Conservation (phyloP, 1,139 yeast species). For the Hyphopichia buzzinii region DNA sequence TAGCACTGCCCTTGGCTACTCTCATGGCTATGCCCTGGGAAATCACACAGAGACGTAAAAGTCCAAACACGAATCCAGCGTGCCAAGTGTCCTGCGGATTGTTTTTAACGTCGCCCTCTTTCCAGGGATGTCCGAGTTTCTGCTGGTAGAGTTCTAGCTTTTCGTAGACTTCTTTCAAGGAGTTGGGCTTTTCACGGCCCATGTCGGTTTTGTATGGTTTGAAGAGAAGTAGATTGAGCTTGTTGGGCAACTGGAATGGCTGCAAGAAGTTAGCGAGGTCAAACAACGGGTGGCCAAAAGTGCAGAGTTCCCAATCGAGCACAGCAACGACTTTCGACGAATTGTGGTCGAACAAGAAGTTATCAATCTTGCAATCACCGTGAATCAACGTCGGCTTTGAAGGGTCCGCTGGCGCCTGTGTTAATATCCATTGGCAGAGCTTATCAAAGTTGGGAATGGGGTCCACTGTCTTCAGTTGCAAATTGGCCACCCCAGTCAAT, state of each 20-base stretch:
- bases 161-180: slow-evolving; percentile 20
- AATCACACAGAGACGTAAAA: slow-evolving; percentile 58
- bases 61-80: slow-evolving; percentile 60
- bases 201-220: slow-evolving; percentile 30
- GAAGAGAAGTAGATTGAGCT: slow-evolving; percentile 28
- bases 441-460: slow-evolving; percentile 50
- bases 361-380: slow-evolving; percentile 70
- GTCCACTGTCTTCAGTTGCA: slow-evolving; percentile 52
- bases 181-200: slow-evolving; percentile 36
- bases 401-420: slow-evolving; percentile 49
- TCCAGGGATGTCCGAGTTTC: slow-evolving; percentile 35
- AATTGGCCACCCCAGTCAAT: slow-evolving; percentile 42
- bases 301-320: slow-evolving; percentile 69
- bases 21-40: slow-evolving; percentile 70
- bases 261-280: slow-evolving; percentile 63
- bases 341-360: slow-evolving; percentile 52
- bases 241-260: slow-evolving; percentile 50
- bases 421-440: slow-evolving; percentile 42
- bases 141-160: slow-evolving; percentile 27
- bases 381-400: slow-evolving; percentile 50
- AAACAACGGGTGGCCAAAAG: slow-evolving; percentile 65
- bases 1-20: slow-evolving; percentile 55
- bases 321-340: slow-evolving; percentile 54
- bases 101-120: slow-evolving; percentile 28
- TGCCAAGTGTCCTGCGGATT: slow-evolving; percentile 49